Percentiles rank a stretch among this genome's conserved stretches.
Evolutionary conservation across 108 stramenopile genomes (phyloP).

Genomic region (Craspedostauros australis): DNA sequence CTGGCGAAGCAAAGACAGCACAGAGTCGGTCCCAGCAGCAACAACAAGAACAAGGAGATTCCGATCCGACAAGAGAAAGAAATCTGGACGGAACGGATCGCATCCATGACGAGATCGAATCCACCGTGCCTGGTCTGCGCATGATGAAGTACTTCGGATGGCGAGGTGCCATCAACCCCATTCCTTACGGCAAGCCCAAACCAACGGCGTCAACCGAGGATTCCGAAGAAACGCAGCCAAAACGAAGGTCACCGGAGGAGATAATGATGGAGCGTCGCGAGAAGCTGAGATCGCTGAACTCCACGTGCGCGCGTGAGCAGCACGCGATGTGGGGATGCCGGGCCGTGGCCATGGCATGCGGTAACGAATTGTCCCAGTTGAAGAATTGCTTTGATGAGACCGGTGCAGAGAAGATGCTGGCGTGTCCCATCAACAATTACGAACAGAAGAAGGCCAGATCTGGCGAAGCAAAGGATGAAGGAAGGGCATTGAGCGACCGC

Average conservation of each 20-base stretch:
- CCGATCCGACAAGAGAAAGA: background rate
- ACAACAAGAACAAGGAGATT: background rate
- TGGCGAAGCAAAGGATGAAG: background rate
- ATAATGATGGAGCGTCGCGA: background rate
- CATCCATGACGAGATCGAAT: conserved; percentile 11
- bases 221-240: no score
- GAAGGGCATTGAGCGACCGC: background rate
- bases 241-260: background rate
- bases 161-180: conserved; percentile 13
- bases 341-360: conserved; percentile 36
- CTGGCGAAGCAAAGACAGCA: background rate
- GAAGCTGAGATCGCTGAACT: background rate
- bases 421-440: conserved; percentile 13
- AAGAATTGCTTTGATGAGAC: conserved; percentile 29
- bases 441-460: conserved; percentile 4
- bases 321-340: conserved; percentile 47
- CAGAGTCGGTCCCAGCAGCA: conserved; percentile 1
- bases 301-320: conserved; percentile 36
- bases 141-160: conserved; percentile 41
- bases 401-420: conserved; percentile 9
- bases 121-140: conserved; percentile 21
- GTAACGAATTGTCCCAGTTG: conserved; percentile 19
- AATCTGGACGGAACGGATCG: background rate
- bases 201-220: no score
- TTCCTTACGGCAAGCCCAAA: background rate